These are phyloP conservation scores for Ceratonia siliqua DNA, from an alignment of 306 rosid species.

Conservation along the genomic window DNA sequence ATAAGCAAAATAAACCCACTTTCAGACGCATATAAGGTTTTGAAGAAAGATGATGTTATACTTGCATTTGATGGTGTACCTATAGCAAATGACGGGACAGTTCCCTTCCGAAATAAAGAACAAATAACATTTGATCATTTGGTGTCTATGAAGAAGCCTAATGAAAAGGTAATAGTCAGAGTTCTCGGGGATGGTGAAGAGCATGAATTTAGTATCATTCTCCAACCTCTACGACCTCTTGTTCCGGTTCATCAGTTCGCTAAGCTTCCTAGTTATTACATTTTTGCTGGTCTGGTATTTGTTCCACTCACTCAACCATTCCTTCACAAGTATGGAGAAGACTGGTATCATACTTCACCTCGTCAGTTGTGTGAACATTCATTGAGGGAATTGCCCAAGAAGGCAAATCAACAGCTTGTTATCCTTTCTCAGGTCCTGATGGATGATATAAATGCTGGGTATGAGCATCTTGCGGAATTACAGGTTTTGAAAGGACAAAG, in stretches of 20 bases:
- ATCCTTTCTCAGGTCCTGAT: constrained; percentile 83
- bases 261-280: constrained; percentile 85
- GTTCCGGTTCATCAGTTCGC: constrained; percentile 97
- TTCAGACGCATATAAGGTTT: constrained; percentile 67
- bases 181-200: constrained; percentile 68
- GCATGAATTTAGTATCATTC: constrained; percentile 57
- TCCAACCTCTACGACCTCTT: constrained; percentile 72
- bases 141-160: constrained; percentile 88
- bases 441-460: too few relatives aligned
- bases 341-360: constrained; percentile 85
- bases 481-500: too few relatives aligned
- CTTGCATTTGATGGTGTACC: constrained; percentile 85
- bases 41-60: constrained; percentile 88
- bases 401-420: constrained; percentile 71
- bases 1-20: constrained; percentile 89
- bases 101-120: constrained; percentile 84
- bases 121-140: constrained; percentile 93
- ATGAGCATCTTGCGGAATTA: too few relatives aligned
- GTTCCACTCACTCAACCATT: constrained; percentile 88
- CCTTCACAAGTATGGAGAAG: constrained; percentile 93
- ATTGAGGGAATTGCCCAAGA: constrained; percentile 72
- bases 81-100: constrained; percentile 93
- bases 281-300: constrained; percentile 92
- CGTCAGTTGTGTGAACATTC: constrained; percentile 82
- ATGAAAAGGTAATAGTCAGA: constrained; percentile 61